Evolutionary conservation across 73 alveolate species (phyloP), one percentile per base, ranked within the genome.

Genomic region (Tetrahymena borealis): DNA sequence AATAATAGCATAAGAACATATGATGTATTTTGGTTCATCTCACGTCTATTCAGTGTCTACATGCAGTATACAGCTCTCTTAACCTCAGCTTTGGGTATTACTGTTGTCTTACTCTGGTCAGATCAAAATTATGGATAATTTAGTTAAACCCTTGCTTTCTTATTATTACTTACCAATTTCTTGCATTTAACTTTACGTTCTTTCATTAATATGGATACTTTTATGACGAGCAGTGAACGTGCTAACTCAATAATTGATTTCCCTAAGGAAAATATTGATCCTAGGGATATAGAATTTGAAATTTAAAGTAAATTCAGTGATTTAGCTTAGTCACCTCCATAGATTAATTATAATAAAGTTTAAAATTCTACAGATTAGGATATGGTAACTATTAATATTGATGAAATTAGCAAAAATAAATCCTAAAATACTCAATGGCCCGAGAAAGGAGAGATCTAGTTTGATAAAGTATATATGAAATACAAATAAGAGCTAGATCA

Each of bases 401-500:
- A 91, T 78, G 79, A 79, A 4, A 78, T 32, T 18, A 36, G 32
- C 24, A 33, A 85, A n/a, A 78, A 91, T 35, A 32, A 11, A 7
- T 31, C 24, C 13, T 1, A 78, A 6, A 33, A 78, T 91, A 12
- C 40, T 32, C 28, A 0, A 60, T 60, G 85, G 85, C 85, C 85
- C 20, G n/a, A 18, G 2, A 36, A 93, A 32, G 95, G 96, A 15
- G 77, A 90, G 13, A 35, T 93, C 1, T 18, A 90, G 38, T 93
- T 93, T 91, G 91, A 93, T 16, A 93, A 93, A 16, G 94, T 93
- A 16, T 90, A 78, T 36, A 91, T 91, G 96, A 94, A 92, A 95
- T 96, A 96, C 90, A 96, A 97, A 40, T 79, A 94, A 11, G 96
- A 96, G 38, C 77, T 91, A 40, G 94, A 9, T 38, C 39, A 39